Evolutionary conservation across 495 filamentous ascomycete species (phyloP), one percentile per base, ranked within the genome.

Genomic region (Xylaria acuta): DNA sequence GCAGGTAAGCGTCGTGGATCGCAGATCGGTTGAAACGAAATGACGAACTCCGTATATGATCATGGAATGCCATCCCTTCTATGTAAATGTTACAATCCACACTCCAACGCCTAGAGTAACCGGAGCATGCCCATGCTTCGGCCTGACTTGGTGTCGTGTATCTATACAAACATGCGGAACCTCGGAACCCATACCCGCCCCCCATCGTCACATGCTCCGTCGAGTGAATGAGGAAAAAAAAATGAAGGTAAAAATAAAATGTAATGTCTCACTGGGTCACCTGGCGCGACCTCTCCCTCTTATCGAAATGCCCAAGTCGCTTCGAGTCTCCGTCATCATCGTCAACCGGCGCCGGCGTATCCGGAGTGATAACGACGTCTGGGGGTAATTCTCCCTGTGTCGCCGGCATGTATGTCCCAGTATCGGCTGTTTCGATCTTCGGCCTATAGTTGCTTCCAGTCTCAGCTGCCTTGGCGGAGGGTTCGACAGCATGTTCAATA

Each of bases 351-450:
- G 62, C 75, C 5, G 83, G 83, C 8, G 84, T 84, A 18, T 82
- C 82, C 25, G 83, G 81, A 0, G 83, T 85, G 18, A 85, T 59
- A 38, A 79, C 79, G 2, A 85, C 75, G 22, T 80, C 74, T 0
- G 83, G 83, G 1, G 80, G 76, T 3, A 73, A 64, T 5, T 54
- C 45, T 25, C n/a, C 9, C 22, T 34, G 59, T 16, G 56, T 43
- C 7, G 36, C 8, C 11, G 20, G 27, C 18, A 38, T 34, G 3
- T 45, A 20, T 45, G 36, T 32, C 34, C 16, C 40, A 7, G 43
- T 40, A 34, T 45, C 25, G 1, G 22, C 20, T 4, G 7, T 53
- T 36, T 49, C 56, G 20, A 60, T 12, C 3, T 68, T 69, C 27
- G 36, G 18, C 20, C 5, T 9, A 20, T 45, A 1, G 25, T 69